Base-by-base conservation (phyloP, 23 red algal genomes). In the Gracilariopsis chorda region DNA sequence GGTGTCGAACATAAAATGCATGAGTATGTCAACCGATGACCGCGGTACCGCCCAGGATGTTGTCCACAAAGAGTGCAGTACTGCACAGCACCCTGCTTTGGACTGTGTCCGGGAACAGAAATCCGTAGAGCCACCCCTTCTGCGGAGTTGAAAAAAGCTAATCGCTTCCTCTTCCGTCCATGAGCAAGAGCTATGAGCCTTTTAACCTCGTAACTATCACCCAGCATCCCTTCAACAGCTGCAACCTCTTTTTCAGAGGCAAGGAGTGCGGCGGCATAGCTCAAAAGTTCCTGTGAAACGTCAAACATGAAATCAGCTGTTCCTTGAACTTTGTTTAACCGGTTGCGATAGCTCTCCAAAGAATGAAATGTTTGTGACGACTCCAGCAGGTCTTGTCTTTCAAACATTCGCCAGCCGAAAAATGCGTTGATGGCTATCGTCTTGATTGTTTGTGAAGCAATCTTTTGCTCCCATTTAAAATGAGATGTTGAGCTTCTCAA, bases 291-390 rank as follows among this genome's bases (percentile, higher is more conserved):
- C 35, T 44, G 57, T 7, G 55, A 68, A 24, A 61, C 23, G 27
- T 86, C 81, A 55, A 51, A 48, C 29, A 88, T 86, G 27, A 70
- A 71, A n/a, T 64, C 62, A 5, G 81, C 81, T 16, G 60, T 71
- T 10, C 14, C 7, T 49, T 86, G 81, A 20, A 65, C 58, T 20
- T 48, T 71, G 64, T 75, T 76, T 12, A 88, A 33, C 6, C 5
- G 4, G 49, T 88, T 77, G 14, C 65, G 48, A 45, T 58, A 75
- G 28, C 51, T 77, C 10, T 75, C 84, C 10, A 76, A 21, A 60
- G 6, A 59, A 23, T 59, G 7, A 63, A 88, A 88, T 12, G 9
- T 28, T 60, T 64, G 9, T 0, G 63, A 35, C 40, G 55, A 83
- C 34, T 62, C 55, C 29, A 83, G 37, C 6, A 63, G 7, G n/a